Percentiles rank a stretch among this genome's conserved stretches.
phyloP scores from a whole-genome alignment of 495 filamentous ascomycete genomes.

The Tuber brumale region DNA sequence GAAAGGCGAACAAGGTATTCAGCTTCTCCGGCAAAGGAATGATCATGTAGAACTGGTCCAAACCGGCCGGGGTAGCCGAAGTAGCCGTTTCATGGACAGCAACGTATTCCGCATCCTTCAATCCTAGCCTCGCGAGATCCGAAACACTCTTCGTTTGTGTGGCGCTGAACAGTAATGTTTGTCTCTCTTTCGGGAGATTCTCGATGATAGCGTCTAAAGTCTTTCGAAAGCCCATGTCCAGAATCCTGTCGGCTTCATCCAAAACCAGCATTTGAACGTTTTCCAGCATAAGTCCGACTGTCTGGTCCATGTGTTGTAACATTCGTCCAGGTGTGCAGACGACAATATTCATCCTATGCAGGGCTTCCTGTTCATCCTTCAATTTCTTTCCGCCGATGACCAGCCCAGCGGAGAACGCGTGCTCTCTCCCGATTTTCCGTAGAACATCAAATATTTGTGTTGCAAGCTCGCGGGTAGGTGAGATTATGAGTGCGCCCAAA shows the following conservation, averaged over 20 bases:
- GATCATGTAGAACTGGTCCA: conserved; percentile 87
- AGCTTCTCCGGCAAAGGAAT: conserved; percentile 80
- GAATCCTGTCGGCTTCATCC: conserved; percentile 91
- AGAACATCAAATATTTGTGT: conserved; percentile 97
- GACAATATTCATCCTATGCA: conserved; percentile 93
- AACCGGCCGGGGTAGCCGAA: conserved; percentile 71
- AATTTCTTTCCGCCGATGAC: conserved; percentile 92
- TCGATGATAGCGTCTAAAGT: conserved; percentile 90
- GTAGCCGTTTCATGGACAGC: conserved; percentile 79
- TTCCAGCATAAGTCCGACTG: conserved; percentile 77
- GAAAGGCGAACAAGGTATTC: conserved; percentile 85
- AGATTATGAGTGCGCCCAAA: conserved; percentile 84
- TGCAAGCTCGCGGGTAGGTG: conserved; percentile 88
- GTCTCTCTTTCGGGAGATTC: conserved; percentile 76
- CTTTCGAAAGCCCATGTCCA: conserved; percentile 95
- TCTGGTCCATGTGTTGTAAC: conserved; percentile 93
- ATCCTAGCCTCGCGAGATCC: conserved; percentile 78
- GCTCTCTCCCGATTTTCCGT: conserved; percentile 79
- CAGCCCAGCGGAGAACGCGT: conserved; percentile 85
- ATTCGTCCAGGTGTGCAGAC: conserved; percentile 94
- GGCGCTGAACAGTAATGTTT: conserved; percentile 91
- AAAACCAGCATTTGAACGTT: conserved; percentile 89
- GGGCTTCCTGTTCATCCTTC: conserved; percentile 75
- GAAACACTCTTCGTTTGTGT: conserved; percentile 93
- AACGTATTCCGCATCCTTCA: conserved; percentile 89